Base-by-base conservation (phyloP, 2,329 filamentous ascomycete genomes). In the Aspergillus hortae region DNA sequence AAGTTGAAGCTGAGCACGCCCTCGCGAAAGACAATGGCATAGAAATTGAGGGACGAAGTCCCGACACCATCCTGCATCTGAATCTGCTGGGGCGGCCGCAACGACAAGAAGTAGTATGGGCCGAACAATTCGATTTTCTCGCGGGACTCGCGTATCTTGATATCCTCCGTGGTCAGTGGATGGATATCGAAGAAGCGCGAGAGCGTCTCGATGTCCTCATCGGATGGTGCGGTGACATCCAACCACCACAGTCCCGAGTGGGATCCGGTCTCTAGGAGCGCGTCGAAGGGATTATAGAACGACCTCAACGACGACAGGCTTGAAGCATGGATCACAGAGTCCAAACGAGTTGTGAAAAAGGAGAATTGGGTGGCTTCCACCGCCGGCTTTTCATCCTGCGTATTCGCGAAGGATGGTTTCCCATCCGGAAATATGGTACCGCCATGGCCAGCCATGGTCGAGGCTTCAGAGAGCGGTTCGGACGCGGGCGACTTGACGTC, bases 91-190 rank as follows among this genome's bases (percentile, higher is more conserved):
- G 96, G 96, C 2, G 90, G 94, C 41, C 91, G 85, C 79, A 96
- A 95, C 65, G 89, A 94, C 41, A 95, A 87, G 69, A 97, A 96
- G 74, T 96, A 97, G 75, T 97, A 97, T 9, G 89, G 89, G 6
- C 88, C 87, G 73, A 97, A 97, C n/a, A 96, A 80, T 70, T 97
- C 92, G 53, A 96, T 95, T 77, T 97, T 97, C 75, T 97, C 92
- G 27, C 92, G 90, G 3, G 90, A 86, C 71, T 96, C 92, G 66
- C 95, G 89, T 0, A 89, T 92, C 48, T 86, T 87, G 60, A 97
- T 96, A 75, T 97, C 92, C 72, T 97, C 92, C 25, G 91, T 89
- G 0, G 92, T 96, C 68, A 97, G 77, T 15, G 91, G 92, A 72
- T 97, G 92, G 45, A 96, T 87, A n/a, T 89, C 89, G 69, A 96